Conservation (phyloP, 306 rosid species). For the Argentina anserina region DNA sequence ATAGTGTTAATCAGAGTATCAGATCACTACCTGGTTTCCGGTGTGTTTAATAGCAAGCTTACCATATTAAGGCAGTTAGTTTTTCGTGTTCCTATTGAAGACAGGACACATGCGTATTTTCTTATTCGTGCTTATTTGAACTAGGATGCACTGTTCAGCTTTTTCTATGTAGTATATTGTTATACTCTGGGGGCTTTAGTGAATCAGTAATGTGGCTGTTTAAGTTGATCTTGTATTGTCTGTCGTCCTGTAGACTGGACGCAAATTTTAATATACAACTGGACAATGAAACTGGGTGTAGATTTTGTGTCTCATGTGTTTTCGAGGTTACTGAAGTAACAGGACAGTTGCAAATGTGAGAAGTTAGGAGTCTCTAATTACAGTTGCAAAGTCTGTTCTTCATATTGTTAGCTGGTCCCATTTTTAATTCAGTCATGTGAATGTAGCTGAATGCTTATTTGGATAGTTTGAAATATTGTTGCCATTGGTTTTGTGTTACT, state of each 20-base stretch:
- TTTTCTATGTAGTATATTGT: background rate
- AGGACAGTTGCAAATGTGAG: background rate
- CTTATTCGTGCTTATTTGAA: conserved; percentile 15
- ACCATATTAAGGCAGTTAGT: background rate
- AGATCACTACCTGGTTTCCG: background rate
- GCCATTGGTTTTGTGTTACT: background rate
- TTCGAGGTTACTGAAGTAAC: background rate
- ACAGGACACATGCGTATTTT: conserved; percentile 10
- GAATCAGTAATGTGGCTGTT: background rate
- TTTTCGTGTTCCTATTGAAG: background rate
- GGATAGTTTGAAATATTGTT: background rate
- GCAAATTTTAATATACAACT: background rate
- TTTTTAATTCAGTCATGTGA: background rate
- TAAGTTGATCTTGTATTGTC: background rate
- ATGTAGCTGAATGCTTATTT: background rate
- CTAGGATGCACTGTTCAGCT: background rate
- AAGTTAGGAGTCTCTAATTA: background rate
- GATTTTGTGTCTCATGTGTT: background rate
- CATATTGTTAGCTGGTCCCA: background rate
- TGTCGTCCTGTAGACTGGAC: background rate
- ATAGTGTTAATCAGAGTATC: conserved; percentile 12
- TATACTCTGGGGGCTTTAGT: background rate
- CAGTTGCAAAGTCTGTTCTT: background rate
- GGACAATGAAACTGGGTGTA: background rate
- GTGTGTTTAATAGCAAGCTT: background rate